Base-by-base conservation (phyloP, 352 stramenopile genomes). In the Lagenidium sp. region DNA sequence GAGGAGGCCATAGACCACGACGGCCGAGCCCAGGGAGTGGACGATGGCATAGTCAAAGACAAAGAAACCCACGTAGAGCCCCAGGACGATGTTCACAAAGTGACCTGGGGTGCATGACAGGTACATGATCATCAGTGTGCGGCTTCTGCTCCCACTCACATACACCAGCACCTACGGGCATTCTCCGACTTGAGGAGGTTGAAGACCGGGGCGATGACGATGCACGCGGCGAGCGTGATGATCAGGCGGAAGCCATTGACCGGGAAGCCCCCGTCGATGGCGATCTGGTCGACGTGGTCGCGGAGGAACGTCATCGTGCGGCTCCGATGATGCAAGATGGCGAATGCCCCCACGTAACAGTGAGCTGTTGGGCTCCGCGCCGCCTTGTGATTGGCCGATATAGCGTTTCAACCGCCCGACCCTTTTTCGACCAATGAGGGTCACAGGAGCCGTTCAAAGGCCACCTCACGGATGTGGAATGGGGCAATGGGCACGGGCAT, bases 11-110 rank as follows among this genome's bases (percentile, higher is more conserved):
- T 92, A 92, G 22, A 87, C 74, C 1, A 57, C 57, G 28, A 67
- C 19, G 10, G 65, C 63, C 37, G 74, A 82, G 40, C 55, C 68
- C 20, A 93, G 50, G 11, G 75, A 79, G 57, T 93, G 81, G 41
- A 90, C 36, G 43, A 93, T 67, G 4, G 72, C 80, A 47, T 64
- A 69, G 50, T 88, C 81, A 39, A 90, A 93, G 25, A 93, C 81
- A 35, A 89, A 93, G 31, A 70, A 52, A 21, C 77, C 81, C 0
- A 56, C 72, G 36, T 70, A 73, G 15, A 89, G 36, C 8, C 81
- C 81, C n/a, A 66, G 47, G 18, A 59, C 44, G 19, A 82, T 56
- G 46, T 87, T 90, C 29, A 87, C 85, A 50, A 82, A 38, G 39
- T 93, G 80, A 18, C 76, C 78, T 91, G 31, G 28, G 15, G 15